Percentiles rank a stretch among this genome's conserved stretches.
phyloP scores from a whole-genome alignment of 1,284 basidiomycete species.

The Ustilago loliicola region DNA sequence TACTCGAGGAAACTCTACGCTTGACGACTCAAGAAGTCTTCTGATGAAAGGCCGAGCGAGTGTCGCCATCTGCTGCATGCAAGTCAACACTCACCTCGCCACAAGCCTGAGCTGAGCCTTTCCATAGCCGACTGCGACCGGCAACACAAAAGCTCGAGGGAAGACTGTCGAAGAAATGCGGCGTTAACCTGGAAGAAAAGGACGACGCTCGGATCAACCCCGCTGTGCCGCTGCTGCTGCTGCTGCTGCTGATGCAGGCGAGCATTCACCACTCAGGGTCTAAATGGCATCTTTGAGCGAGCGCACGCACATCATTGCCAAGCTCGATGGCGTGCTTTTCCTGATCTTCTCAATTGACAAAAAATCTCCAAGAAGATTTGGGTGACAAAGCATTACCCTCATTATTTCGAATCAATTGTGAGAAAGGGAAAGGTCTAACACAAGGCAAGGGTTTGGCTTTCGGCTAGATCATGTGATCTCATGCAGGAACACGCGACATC shows the following conservation, averaged over 20 bases:
- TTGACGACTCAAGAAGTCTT: too few relatives aligned
- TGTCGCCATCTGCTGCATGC: too few relatives aligned
- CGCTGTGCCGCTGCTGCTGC: too few relatives aligned
- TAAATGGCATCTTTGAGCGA: constrained; percentile 19
- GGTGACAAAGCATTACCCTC: neutral
- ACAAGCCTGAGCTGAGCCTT: too few relatives aligned
- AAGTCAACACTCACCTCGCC: too few relatives aligned
- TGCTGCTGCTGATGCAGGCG: neutral
- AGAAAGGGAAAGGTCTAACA: neutral
- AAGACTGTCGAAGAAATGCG: too few relatives aligned
- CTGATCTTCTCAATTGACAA: neutral
- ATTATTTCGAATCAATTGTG: neutral
- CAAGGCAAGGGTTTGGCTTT: neutral
- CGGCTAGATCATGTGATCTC: constrained; percentile 19
- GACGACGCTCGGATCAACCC: too few relatives aligned
- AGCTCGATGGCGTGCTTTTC: constrained; percentile 41
- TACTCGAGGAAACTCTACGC: neutral
- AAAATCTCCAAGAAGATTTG: neutral
- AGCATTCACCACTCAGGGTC: constrained; percentile 16
- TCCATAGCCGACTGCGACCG: too few relatives aligned
- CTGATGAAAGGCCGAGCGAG: too few relatives aligned
- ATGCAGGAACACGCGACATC: constrained; percentile 8
- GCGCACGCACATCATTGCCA: constrained; percentile 24
- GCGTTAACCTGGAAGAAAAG: too few relatives aligned
- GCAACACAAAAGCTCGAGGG: too few relatives aligned